Evolutionary conservation across 768 basidiomycete genomes (phyloP).

Genomic region (Serendipita vermifera): DNA sequence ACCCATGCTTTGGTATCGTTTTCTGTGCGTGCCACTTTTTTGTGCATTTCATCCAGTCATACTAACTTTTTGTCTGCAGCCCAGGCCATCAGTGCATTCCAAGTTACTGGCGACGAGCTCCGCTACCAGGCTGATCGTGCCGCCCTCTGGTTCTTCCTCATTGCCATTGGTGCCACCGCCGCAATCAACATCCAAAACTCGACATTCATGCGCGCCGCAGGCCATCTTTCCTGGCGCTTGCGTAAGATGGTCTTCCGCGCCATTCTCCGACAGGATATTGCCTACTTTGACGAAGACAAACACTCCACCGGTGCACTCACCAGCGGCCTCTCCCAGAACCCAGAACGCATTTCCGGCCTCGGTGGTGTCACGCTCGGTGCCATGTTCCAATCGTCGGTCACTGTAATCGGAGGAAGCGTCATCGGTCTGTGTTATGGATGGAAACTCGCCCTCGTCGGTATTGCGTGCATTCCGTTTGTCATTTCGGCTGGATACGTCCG

Average conservation of each 20-base stretch:
- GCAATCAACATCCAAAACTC: conserved; percentile 26
- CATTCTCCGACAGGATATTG: conserved; percentile 30
- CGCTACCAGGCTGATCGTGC: conserved; percentile 50
- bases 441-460: conserved; percentile 25
- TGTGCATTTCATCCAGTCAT: neutral
- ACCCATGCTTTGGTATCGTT: conserved; percentile 59
- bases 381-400: conserved; percentile 26
- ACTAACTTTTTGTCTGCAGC: neutral
- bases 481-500: conserved; percentile 26
- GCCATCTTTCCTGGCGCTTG: conserved; percentile 26
- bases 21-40: conserved; percentile 29
- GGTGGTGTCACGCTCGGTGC: conserved; percentile 25
- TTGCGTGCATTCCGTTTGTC: conserved; percentile 16
- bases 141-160: conserved; percentile 21
- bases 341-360: conserved; percentile 27
- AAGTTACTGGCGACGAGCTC: conserved; percentile 22
- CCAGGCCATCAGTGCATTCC: conserved; percentile 18
- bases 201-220: conserved; percentile 23
- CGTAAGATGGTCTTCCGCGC: conserved; percentile 26
- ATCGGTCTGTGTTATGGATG: conserved; percentile 25
- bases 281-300: conserved; percentile 29
- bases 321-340: conserved; percentile 25
- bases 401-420: conserved; percentile 20
- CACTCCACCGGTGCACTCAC: conserved; percentile 32
- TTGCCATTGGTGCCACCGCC: conserved; percentile 24